phyloP scores from a whole-genome alignment of 306 rosid genomes.

The Rosa multiflora region DNA sequence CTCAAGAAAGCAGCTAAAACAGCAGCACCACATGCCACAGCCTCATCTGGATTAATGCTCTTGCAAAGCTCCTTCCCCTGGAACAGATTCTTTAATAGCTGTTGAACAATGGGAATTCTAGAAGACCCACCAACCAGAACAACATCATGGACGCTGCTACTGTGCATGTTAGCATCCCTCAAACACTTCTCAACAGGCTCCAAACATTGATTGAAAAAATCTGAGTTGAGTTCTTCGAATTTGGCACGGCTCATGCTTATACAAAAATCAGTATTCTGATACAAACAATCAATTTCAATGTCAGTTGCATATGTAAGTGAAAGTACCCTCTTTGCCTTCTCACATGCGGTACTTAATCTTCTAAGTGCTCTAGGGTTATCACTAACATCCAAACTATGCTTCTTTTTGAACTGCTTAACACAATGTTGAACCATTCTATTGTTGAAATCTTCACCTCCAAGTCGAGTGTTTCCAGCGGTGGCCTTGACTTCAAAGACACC shows the following conservation, averaged over 20 bases:
- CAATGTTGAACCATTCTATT: conserved; percentile 26
- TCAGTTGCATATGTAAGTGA: neutral
- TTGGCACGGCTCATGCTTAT: neutral
- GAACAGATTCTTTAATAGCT: neutral
- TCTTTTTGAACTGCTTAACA: conserved; percentile 16
- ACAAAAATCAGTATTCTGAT: neutral
- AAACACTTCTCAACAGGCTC: neutral
- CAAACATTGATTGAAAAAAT: neutral
- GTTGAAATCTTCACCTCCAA: conserved; percentile 35
- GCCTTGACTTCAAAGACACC: conserved; percentile 2
- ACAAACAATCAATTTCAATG: neutral
- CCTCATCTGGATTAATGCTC: conserved; percentile 5
- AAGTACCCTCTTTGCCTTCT: conserved; percentile 15
- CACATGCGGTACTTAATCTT: neutral
- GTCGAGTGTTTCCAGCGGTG: conserved; percentile 35
- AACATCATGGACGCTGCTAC: neutral
- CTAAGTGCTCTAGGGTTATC: neutral
- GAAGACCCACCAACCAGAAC: neutral
- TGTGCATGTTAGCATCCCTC: neutral
- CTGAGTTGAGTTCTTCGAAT: neutral
- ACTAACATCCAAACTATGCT: conserved; percentile 18
- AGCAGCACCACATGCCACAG: neutral
- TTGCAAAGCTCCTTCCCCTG: conserved; percentile 1
- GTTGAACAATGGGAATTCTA: conserved; percentile 4
- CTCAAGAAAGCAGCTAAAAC: conserved; percentile 7